Base-by-base conservation (phyloP, 306 rosid species). In the Corylus avellana region DNA sequence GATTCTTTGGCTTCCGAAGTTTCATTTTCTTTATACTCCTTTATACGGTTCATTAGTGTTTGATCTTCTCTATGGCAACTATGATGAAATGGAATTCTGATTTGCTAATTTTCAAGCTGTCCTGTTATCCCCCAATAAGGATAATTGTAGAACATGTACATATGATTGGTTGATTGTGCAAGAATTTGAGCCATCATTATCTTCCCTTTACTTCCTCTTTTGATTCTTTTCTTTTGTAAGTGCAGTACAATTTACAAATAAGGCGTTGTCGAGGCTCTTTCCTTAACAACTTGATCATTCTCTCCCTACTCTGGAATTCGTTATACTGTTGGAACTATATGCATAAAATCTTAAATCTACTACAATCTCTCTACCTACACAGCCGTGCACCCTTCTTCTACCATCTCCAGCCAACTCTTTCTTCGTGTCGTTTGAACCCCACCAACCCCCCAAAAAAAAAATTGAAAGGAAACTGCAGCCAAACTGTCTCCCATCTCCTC, bases 1-100 rank as follows among this genome's bases (percentile, higher is more conserved):
- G 71, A 27, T 72, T 72, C 72, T 64, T 74, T 18, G 74, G 35
- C 13, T 49, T 53, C 76, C 44, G n/a, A 11, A 69, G 75, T 77
- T 72, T 77, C 42, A 55, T 73, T 63, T 63, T 64, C 78, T 58
- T 25, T 1, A 17, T 20, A 2, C 46, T 29, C 32, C 17, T 47
- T 72, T 70, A 69, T 12, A n/a, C 32, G 55, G 61, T 47, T 37
- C 53, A 67, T 20, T 39, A 37, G 11, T 32, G 32, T 67, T 39
- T 37, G 17, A 39, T 67, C 16, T 67, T 42, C 29, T 67, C 72
- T 0, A 10, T 42, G 51, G 18, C 6, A 16, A 67, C 25, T 18
- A 32, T 6, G 44, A 35, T 32, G 47, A 39, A 67, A 39, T 67
- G 27, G 7, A 39, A 42, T 67, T 3, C 32, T 9, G 16, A 18